Percentiles rank a stretch among this genome's conserved stretches.
phyloP scores from a whole-genome alignment of 768 basidiomycete genomes.

The Scleroderma citrinum region DNA sequence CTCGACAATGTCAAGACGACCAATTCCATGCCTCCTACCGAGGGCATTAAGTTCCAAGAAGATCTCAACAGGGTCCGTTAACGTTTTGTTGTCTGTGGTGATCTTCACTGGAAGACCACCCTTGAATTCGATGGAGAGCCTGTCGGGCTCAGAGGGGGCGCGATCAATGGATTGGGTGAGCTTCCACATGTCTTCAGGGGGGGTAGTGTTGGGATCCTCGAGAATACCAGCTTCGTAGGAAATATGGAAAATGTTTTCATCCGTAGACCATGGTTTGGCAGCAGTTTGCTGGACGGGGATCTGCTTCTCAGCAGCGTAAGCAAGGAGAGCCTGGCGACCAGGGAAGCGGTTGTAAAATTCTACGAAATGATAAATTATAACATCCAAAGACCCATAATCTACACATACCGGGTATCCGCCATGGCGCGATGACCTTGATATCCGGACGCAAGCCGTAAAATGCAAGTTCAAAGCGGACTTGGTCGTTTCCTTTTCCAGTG shows the following conservation, averaged over 20 bases:
- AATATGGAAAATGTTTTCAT: constrained; percentile 99
- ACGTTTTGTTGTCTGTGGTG: constrained; percentile 46
- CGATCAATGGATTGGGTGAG: constrained; percentile 79
- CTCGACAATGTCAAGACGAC: constrained; percentile 98
- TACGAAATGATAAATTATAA: constrained; percentile 19
- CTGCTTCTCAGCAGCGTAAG: constrained; percentile 78
- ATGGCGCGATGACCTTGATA: constrained; percentile 98
- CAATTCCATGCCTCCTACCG: constrained; percentile 92
- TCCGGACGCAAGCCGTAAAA: constrained; percentile 98
- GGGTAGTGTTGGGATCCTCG: constrained; percentile 92
- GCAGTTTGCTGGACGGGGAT: constrained; percentile 95
- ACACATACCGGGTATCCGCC: constrained; percentile 81
- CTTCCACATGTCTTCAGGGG: constrained; percentile 99
- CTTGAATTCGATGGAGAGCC: constrained; percentile 80
- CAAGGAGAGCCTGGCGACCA: constrained; percentile 88
- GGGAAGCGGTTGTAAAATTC: constrained; percentile 98
- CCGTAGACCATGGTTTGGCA: constrained; percentile 98
- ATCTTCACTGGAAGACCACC: constrained; percentile 85
- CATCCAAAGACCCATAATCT: background rate
- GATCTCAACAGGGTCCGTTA: constrained; percentile 93
- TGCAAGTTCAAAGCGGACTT: constrained; percentile 97
- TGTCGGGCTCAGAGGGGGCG: constrained; percentile 75
- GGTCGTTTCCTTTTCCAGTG: constrained; percentile 99
- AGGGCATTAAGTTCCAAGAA: constrained; percentile 89
- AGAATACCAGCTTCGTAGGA: constrained; percentile 99